These are phyloP conservation scores for Plasmopara muralis DNA, from an alignment of 352 stramenopile species.

Conservation along the genomic window DNA sequence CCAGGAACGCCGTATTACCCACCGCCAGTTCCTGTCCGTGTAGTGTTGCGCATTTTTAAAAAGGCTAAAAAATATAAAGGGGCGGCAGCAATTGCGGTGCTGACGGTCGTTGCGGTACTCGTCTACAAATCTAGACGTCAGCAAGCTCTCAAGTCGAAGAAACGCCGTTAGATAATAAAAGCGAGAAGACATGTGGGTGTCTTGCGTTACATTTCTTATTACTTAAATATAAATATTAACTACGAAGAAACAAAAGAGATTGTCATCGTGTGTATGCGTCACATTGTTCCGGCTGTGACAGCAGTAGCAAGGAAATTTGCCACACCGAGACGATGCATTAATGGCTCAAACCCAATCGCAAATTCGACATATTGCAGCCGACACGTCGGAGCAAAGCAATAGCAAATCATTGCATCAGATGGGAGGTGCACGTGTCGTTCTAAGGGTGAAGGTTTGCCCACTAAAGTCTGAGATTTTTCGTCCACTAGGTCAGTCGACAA, in stretches of 20 bases:
- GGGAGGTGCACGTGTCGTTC: slow-evolving; percentile 74
- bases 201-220: background rate
- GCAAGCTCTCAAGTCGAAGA: slow-evolving; percentile 18
- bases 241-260: too few species aligned
- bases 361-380: slow-evolving; percentile 81
- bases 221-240: slow-evolving; percentile 1
- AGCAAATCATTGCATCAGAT: slow-evolving; percentile 80
- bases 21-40: slow-evolving; percentile 46
- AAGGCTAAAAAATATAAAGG: slow-evolving; percentile 38
- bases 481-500: slow-evolving; percentile 14
- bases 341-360: slow-evolving; percentile 76
- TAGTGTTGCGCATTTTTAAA: slow-evolving; percentile 49
- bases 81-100: slow-evolving; percentile 10
- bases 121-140: slow-evolving; percentile 18
- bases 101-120: slow-evolving; percentile 14
- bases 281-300: background rate
- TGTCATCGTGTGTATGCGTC: too few species aligned
- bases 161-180: slow-evolving; percentile 19
- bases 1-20: slow-evolving; percentile 51
- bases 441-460: slow-evolving; percentile 3
- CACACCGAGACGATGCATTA: slow-evolving; percentile 71
- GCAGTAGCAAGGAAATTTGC: slow-evolving; percentile 41
- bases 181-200: background rate
- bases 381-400: slow-evolving; percentile 53
- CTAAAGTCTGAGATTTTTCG: slow-evolving; percentile 4